Conservation (phyloP, 768 basidiomycete genomes). For the Megacollybia marginata region DNA sequence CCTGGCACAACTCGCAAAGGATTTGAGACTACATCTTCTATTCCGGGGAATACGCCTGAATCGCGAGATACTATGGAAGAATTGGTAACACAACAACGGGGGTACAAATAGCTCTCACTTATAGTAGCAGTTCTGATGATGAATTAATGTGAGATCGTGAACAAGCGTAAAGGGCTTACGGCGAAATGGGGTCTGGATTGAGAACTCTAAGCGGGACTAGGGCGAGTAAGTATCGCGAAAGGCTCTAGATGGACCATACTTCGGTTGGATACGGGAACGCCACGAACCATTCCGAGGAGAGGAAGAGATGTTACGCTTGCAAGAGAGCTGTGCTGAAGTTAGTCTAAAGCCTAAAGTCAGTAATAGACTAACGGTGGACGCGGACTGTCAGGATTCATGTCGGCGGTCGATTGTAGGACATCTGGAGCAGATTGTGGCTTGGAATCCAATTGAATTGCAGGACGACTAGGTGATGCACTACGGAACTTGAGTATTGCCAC, state of each 20-base stretch:
- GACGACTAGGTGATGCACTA: neutral
- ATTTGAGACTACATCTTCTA: too few species aligned
- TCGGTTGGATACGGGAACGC: conserved; percentile 40
- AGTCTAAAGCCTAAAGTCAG: too few species aligned
- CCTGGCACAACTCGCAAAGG: too few species aligned
- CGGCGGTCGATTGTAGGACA: neutral
- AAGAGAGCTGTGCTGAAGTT: conserved; percentile 21
- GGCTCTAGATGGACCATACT: conserved; percentile 20
- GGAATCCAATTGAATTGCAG: neutral
- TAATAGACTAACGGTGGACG: too few species aligned
- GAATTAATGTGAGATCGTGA: neutral
- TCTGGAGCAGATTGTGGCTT: neutral
- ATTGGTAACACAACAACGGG: too few species aligned
- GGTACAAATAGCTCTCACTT: neutral
- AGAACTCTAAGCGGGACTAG: conserved; percentile 31
- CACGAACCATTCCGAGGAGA: conserved; percentile 35
- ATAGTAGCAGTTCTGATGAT: neutral
- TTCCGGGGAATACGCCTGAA: too few species aligned
- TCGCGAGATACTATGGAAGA: too few species aligned
- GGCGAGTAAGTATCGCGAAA: conserved; percentile 1
- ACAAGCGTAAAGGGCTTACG: neutral
- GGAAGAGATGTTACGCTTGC: conserved; percentile 46
- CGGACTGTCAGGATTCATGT: conserved; percentile 9
- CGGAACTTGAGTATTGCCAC: too few species aligned
- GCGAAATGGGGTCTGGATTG: conserved; percentile 19